These are phyloP conservation scores for Dryadomyces sulphureus DNA, from an alignment of 2,329 filamentous ascomycete species.

Conservation along the genomic window DNA sequence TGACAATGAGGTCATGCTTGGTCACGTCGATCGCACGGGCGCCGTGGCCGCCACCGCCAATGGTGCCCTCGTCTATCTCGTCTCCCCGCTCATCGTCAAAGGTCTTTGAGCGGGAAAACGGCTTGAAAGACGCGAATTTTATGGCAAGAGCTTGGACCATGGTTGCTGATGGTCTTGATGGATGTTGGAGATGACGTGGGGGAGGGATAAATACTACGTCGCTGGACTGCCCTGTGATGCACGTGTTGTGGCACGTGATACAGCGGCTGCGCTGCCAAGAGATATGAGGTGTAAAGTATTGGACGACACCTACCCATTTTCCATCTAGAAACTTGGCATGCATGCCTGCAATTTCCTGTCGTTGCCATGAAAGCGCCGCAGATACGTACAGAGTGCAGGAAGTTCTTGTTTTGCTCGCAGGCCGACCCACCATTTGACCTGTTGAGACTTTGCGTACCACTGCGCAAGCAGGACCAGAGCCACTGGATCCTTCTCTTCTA, in stretches of 20 bases:
- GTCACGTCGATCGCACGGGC: constrained; percentile 25
- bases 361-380: constrained; percentile 2
- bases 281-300: no score
- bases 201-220: background rate
- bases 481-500: constrained; percentile 5
- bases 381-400: constrained; percentile 6
- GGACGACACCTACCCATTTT: no score
- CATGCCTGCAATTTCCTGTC: background rate
- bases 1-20: constrained; percentile 41
- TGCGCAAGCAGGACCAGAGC: constrained; percentile 5
- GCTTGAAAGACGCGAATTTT: constrained; percentile 17
- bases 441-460: constrained; percentile 6
- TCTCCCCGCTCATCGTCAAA: constrained; percentile 37
- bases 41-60: constrained; percentile 19
- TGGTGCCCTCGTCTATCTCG: constrained; percentile 29
- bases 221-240: no score
- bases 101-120: constrained; percentile 18
- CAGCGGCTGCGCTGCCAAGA: no score
- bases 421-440: constrained; percentile 8
- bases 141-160: constrained; percentile 18
- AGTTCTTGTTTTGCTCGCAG: constrained; percentile 7
- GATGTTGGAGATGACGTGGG: background rate
- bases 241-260: background rate
- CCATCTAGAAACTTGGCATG: no score
- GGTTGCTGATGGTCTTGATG: constrained; percentile 8